Evolutionary conservation across 176 grass and related monocot genomes (phyloP), one percentile per base, ranked within the genome.

Genomic region (Puccinellia tenuiflora): DNA sequence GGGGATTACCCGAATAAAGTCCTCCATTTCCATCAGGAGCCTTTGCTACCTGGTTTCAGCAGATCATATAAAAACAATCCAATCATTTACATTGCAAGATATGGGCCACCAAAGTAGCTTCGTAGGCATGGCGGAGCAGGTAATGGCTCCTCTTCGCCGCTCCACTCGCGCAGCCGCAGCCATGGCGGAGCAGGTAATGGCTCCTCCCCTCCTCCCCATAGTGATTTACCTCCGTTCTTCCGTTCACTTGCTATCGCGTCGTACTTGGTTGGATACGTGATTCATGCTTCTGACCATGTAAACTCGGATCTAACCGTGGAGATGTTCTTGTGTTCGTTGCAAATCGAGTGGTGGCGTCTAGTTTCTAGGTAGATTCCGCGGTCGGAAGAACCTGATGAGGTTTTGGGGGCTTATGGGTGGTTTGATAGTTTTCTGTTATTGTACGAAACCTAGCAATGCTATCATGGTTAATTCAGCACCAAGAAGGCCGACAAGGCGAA

Each of bases 21-120:
- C 96, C 96, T 35, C 96, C 96, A 87, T 99, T 99, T 59, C 96
- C 96, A 84, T 99, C 96, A 87, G 96, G 96, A 88, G 96, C 96
- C 85, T 85, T 93, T 9, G 96, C 89, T 67, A 99, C 96, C 96
- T 99, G 77, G 26, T 85, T 83, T 60, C 31, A n/a, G n/a, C n/a
- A n/a, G 60, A 31, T 63, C 9, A 68, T 48, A 47, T 2, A 79
- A 71, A 63, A 63, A 37, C 6, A 37, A 37, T 37, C 6, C 6
- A 3, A 37, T 37, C 34, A 37, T 5, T 37, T 5, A 37, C 34
- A 37, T n/a, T n/a, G n/a, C 34, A 37, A 37, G 6, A 74, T 20
- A n/a, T n/a, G n/a, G n/a, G n/a, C n/a, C n/a, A n/a, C n/a, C n/a
- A n/a, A n/a, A n/a, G n/a, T n/a, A n/a, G n/a, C n/a, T n/a, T n/a